phyloP scores from a whole-genome alignment of 176 grass and related monocot species.

The Aegilops longissima region DNA sequence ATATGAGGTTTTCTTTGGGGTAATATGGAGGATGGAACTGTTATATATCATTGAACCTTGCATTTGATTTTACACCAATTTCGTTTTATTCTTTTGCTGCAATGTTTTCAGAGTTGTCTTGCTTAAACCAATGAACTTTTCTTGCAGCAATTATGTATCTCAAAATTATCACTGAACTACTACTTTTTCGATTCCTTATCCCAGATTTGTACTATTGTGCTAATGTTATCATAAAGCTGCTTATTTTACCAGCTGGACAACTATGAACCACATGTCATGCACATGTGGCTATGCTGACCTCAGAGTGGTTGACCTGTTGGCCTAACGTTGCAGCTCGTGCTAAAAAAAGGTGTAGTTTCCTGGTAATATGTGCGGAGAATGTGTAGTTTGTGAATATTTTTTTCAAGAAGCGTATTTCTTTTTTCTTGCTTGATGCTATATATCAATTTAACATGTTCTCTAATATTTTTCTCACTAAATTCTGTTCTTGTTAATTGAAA shows the following conservation, averaged over 20 bases:
- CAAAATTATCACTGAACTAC: neutral
- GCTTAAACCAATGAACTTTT: neutral
- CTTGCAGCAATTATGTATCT: neutral
- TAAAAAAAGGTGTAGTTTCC: neutral
- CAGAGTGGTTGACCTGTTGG: neutral
- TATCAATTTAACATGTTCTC: neutral
- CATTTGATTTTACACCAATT: neutral
- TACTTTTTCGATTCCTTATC: neutral
- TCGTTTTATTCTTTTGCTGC: neutral
- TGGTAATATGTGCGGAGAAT: neutral
- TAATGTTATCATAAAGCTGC: neutral
- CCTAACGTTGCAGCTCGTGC: neutral
- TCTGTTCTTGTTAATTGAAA: neutral
- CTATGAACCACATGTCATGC: neutral
- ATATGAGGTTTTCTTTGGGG: neutral
- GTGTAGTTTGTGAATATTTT: neutral
- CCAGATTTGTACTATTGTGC: neutral
- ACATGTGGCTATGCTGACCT: neutral
- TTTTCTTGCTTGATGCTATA: constrained; percentile 1
- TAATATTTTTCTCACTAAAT: neutral
- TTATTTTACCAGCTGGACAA: neutral
- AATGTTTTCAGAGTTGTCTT: neutral
- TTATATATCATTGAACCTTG: neutral
- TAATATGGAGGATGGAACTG: neutral
- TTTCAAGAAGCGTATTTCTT: neutral